Conservation (phyloP, 2,329 filamentous ascomycete genomes). For the Claviceps monticola region DNA sequence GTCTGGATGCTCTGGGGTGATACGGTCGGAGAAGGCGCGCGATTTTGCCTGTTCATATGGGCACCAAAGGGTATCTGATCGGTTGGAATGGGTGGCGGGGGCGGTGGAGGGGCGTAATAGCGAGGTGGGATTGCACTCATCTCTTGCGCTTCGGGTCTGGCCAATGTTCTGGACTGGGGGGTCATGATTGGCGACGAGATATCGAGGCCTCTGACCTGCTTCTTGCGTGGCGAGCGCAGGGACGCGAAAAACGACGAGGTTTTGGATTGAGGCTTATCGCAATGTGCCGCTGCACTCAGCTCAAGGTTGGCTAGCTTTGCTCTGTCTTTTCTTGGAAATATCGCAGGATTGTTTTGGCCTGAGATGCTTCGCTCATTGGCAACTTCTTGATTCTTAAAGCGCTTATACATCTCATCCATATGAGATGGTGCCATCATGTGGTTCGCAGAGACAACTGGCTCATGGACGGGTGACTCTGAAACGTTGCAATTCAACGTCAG, state of each 20-base stretch:
- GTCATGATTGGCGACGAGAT: slow-evolving; percentile 56
- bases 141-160: slow-evolving; percentile 39
- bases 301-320: slow-evolving; percentile 37
- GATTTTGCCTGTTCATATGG: slow-evolving; percentile 12
- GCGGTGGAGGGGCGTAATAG: slow-evolving; percentile 42
- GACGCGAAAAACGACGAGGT: slow-evolving; percentile 46
- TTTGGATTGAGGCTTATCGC: slow-evolving; percentile 40
- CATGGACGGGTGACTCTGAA: slow-evolving; percentile 60
- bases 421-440: slow-evolving; percentile 63
- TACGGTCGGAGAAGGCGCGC: slow-evolving; percentile 18
- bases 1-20: slow-evolving; percentile 29
- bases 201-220: slow-evolving; percentile 35
- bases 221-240: slow-evolving; percentile 46
- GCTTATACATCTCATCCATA: slow-evolving; percentile 80
- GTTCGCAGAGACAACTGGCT: slow-evolving; percentile 60
- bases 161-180: slow-evolving; percentile 45
- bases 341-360: slow-evolving; percentile 14
- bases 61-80: slow-evolving; percentile 26
- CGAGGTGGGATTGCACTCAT: slow-evolving; percentile 44
- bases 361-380: slow-evolving; percentile 41
- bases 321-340: slow-evolving; percentile 28
- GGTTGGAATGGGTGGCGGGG: slow-evolving; percentile 42
- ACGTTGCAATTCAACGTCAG: slow-evolving; percentile 31
- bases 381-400: slow-evolving; percentile 80
- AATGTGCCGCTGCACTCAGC: slow-evolving; percentile 24